Evolutionary conservation across 192 early-diverging fungal genomes (phyloP).

Genomic region (Dispira parvispora): DNA sequence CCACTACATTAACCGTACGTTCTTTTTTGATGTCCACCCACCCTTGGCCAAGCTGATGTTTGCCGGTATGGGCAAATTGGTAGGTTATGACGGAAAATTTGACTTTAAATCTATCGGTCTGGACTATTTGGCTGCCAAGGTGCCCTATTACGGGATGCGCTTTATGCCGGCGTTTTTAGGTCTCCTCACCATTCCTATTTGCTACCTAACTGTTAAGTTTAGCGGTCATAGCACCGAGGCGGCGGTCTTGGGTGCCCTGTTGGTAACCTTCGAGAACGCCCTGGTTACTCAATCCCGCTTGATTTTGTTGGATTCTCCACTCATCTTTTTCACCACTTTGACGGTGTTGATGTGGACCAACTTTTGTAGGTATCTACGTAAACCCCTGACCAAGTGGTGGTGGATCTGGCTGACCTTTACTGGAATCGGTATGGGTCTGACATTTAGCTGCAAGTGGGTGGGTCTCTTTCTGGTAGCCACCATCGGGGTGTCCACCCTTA

Average conservation of each 20-base stretch:
- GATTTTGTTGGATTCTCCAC: constrained; percentile 79
- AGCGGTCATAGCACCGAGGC: constrained; percentile 60
- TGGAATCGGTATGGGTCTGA: constrained; percentile 57
- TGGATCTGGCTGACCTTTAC: constrained; percentile 75
- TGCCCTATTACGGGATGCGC: constrained; percentile 81
- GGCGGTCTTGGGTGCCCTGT: constrained; percentile 52
- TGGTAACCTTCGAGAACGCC: constrained; percentile 80
- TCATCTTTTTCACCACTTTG: constrained; percentile 73
- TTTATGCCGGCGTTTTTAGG: constrained; percentile 62
- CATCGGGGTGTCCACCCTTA: constrained; percentile 66
- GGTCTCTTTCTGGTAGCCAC: constrained; percentile 78
- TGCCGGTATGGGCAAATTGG: constrained; percentile 52
- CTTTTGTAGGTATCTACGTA: constrained; percentile 56
- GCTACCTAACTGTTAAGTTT: constrained; percentile 67
- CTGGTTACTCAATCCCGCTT: constrained; percentile 78
- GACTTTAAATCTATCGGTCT: constrained; percentile 85
- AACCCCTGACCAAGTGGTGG: constrained; percentile 65
- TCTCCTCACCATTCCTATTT: constrained; percentile 61
- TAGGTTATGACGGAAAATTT: constrained; percentile 84
- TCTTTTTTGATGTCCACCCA: constrained; percentile 94
- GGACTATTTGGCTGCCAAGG: constrained; percentile 74
- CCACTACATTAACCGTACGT: constrained; percentile 68
- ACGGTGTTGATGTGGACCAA: constrained; percentile 75
- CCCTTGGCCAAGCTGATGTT: constrained; percentile 87
- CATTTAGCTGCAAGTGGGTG: constrained; percentile 80